Conservation (phyloP, 495 filamentous ascomycete genomes). For the Aspergillus sclerotioniger region DNA sequence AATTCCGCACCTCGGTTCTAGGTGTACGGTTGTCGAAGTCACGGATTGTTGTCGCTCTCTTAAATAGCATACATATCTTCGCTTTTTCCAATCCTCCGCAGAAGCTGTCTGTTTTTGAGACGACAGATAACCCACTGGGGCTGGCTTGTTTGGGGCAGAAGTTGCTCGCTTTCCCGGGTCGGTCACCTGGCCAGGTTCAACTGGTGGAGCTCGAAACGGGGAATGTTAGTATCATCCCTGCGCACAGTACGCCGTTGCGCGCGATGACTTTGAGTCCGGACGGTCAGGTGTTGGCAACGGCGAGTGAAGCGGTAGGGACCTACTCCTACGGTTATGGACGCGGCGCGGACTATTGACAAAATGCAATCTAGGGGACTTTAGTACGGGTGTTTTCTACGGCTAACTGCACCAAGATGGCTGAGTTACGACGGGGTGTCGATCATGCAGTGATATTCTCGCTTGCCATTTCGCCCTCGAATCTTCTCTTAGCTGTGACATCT, state of each 20-base stretch:
- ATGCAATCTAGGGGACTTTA: slow-evolving; percentile 66
- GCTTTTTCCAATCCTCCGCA: slow-evolving; percentile 74
- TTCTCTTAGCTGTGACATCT: slow-evolving; percentile 84
- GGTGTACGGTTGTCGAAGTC: slow-evolving; percentile 74
- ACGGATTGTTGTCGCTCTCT: slow-evolving; percentile 75
- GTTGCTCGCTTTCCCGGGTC: slow-evolving; percentile 76
- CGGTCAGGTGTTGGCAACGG: slow-evolving; percentile 82
- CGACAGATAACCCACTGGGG: slow-evolving; percentile 80
- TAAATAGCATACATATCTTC: slow-evolving; percentile 82
- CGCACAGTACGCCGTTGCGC: slow-evolving; percentile 74
- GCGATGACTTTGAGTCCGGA: slow-evolving; percentile 79
- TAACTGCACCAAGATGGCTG: slow-evolving; percentile 74
- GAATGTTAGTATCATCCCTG: slow-evolving; percentile 91
- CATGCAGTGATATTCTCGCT: slow-evolving; percentile 83
- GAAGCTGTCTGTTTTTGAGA: slow-evolving; percentile 75
- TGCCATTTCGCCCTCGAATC: slow-evolving; percentile 76
- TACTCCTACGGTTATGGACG: neutral
- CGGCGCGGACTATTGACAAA: slow-evolving; percentile 12
- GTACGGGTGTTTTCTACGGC: slow-evolving; percentile 77
- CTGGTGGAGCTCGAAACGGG: slow-evolving; percentile 76
- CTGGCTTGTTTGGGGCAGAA: slow-evolving; percentile 74
- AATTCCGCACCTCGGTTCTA: slow-evolving; percentile 72
- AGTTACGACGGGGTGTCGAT: slow-evolving; percentile 86
- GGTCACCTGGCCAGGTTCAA: slow-evolving; percentile 87
- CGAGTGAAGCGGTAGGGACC: slow-evolving; percentile 73